Evolutionary conservation across 495 filamentous ascomycete genomes (phyloP).

Genomic region (Hypoxylon crocopeplum): DNA sequence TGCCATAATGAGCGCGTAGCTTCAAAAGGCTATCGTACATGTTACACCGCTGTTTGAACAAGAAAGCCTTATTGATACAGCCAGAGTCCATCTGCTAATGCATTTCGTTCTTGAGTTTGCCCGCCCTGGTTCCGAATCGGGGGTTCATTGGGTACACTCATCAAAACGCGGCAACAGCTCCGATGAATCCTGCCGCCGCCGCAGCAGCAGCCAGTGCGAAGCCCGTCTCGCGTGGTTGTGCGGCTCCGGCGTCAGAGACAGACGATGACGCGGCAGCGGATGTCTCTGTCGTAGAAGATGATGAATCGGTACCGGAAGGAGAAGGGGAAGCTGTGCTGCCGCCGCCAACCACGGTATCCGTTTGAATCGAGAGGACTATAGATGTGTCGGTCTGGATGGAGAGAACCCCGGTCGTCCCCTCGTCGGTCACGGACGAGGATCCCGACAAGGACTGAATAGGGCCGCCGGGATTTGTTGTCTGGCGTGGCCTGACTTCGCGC

Average conservation of each 20-base stretch:
- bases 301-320: background rate
- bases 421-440: constrained; percentile 1
- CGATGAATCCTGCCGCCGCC: constrained; percentile 12
- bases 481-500: constrained; percentile 7
- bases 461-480: constrained; percentile 26
- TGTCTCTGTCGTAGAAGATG: constrained; percentile 1
- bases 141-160: no score
- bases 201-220: constrained; percentile 15
- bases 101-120: no score
- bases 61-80: no score
- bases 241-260: constrained; percentile 15
- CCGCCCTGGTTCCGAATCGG: no score
- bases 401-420: constrained; percentile 10
- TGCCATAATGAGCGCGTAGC: background rate
- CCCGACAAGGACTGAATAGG: constrained; percentile 18
- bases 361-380: constrained; percentile 1
- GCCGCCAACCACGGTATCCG: constrained; percentile 2
- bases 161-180: no score
- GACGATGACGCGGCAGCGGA: constrained; percentile 5
- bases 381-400: constrained; percentile 24
- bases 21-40: background rate
- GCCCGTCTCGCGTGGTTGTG: constrained; percentile 21
- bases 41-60: no score
- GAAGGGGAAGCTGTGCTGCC: background rate
- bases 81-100: no score